Evolutionary conservation across 352 stramenopile genomes (phyloP), one percentile per base, ranked within the genome.

Genomic region (Globisporangium yorkense): DNA sequence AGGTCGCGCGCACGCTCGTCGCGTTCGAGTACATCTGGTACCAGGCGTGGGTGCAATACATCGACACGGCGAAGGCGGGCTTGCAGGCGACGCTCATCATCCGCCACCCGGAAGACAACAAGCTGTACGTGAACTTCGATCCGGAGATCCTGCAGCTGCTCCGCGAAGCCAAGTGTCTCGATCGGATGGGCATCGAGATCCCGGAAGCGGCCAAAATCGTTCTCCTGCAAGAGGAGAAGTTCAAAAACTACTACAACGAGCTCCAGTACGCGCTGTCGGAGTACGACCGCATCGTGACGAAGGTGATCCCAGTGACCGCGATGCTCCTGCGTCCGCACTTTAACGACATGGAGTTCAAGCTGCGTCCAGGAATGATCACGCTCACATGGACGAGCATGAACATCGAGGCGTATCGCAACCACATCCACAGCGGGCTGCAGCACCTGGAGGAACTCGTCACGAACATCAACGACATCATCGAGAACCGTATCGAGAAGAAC

Each of bases 361-460:
- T 99, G 10, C 92, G 97, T 4, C 97, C 97, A 3, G 97, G 97
- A 18, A 99, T 99, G 96, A 98, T 98, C 65, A 99, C 96, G n/a
- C 75, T 99, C 5, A 99, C 97, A 5, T 99, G 97, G 97, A 99
- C 96, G 15, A 99, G 95, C 52, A 98, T 99, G 96, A 99, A 99
- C 70, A 99, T 99, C 56, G 96, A 99, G 65, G 89, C 94, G 8
- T 99, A 99, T 63, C 97, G 97, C 29, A 90, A 90, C 55, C 93
- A 98, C 61, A 94, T 94, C 18, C 82, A 92, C 56, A 87, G 74
- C 3, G 96, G 96, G 0, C 70, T 99, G 7, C 94, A 97, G 50
- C 97, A 98, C 55, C 72, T 99, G 5, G 92, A 99, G 70, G 96
- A 99, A 62, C 69, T 99, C 43, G 96, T 99, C 58, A 96, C 81